Base-by-base conservation (phyloP, 495 filamentous ascomycete species). In the Neurospora sp. region DNA sequence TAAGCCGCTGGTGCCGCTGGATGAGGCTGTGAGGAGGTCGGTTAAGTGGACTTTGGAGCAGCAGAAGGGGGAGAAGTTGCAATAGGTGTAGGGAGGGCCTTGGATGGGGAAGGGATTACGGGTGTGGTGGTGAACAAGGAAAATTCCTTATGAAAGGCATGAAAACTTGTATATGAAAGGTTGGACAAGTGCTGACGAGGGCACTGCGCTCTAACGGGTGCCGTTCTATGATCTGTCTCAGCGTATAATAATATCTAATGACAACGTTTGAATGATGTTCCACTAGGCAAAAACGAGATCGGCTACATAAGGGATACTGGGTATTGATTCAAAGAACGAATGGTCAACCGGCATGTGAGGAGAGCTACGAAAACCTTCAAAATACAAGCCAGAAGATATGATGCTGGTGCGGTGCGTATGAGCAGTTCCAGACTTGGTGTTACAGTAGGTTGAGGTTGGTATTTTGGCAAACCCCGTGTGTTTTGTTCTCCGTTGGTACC, bases 21-120 rank as follows among this genome's bases (percentile, higher is more conserved):
- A 92, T 61, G 92, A 96, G 73, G 94, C 91, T 7, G 85, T 96
- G 69, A 84, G 84, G 73, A 88, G 89, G 78, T 88, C 89, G 4
- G 92, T 94, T 41, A 84, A 86, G 71, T 92, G 88, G 81, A 87
- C 89, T 39, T 74, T 91, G 73, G 90, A 92, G 48, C 82, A 85
- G 77, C 80, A 83, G 75, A 81, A 83, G 76, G 80, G 53, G 27
- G 53, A 65, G 27, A 65, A 65, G 53, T 65, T 65, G 53, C 53
- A 65, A 65, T 65, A 65, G 53, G 53, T 5, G 53, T 61, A 22
- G 10, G 22, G 14, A 9, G 31, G 31, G 53, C 12, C 2, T 59
- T 31, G 48, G 5, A 31, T 61, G 22, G 4, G 27, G 6, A 61
- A 31, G 5, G 22, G 53, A 8, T 22, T 53, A 10, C 9, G 1